phyloP scores from a whole-genome alignment of 2,329 filamentous ascomycete species.

The Nakataea oryzae region DNA sequence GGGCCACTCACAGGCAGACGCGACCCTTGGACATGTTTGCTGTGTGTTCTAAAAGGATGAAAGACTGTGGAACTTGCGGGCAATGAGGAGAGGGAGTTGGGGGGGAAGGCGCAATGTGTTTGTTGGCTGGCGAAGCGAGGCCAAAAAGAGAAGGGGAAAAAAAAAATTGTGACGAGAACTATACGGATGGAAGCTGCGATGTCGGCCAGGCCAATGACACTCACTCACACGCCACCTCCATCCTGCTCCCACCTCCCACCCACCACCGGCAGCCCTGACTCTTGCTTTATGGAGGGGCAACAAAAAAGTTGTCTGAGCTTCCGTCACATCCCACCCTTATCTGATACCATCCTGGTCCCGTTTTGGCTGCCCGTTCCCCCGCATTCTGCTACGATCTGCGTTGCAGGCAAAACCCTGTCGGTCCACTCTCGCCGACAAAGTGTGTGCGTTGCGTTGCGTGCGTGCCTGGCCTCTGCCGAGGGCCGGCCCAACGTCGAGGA shows the following conservation, averaged over 20 bases:
- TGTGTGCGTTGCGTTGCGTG: too few species aligned
- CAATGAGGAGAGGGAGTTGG: not conserved
- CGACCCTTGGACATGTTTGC: slow-evolving; percentile 2
- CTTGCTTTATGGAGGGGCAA: not conserved
- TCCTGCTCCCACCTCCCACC: too few species aligned
- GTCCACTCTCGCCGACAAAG: not conserved
- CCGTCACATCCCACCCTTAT: not conserved
- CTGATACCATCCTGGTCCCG: not conserved
- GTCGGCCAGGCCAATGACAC: not conserved
- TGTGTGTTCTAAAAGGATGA: not conserved
- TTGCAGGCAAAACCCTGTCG: not conserved
- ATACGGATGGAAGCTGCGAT: not conserved
- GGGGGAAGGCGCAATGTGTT: too few species aligned
- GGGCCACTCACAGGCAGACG: slow-evolving; percentile 1
- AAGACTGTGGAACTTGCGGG: too few species aligned
- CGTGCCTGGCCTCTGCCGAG: too few species aligned
- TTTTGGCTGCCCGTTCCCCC: not conserved
- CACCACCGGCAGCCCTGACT: too few species aligned
- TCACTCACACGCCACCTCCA: too few species aligned
- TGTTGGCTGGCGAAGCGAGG: too few species aligned
- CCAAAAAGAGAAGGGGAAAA: not conserved
- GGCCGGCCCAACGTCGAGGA: too few species aligned
- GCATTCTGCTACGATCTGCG: not conserved
- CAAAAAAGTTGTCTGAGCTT: not conserved
- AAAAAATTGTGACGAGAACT: not conserved